phyloP scores from a whole-genome alignment of 495 filamentous ascomycete genomes.

The Neurospora sp. region DNA sequence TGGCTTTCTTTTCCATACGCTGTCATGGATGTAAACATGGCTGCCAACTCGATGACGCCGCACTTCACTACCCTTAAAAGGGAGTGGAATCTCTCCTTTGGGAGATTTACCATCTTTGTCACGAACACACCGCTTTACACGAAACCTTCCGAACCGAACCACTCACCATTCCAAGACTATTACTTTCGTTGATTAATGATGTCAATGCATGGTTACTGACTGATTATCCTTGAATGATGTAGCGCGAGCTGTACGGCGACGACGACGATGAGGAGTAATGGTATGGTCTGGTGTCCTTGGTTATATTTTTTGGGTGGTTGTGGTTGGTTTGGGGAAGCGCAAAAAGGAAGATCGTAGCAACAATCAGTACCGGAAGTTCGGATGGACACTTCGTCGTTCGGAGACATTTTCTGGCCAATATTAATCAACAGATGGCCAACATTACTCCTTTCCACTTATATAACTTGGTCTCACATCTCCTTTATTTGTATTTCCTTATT shows the following conservation, averaged over 20 bases:
- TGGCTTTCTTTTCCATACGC: background rate
- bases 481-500: background rate
- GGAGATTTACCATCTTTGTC: too few species aligned
- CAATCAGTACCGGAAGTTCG: background rate
- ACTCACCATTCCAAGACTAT: background rate
- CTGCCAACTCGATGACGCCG: too few species aligned
- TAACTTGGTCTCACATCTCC: background rate
- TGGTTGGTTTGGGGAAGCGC: background rate
- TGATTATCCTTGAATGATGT: background rate
- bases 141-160: too few species aligned
- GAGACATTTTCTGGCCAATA: background rate
- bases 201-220: background rate
- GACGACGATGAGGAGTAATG: constrained; percentile 2
- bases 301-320: background rate
- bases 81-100: too few species aligned
- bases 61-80: too few species aligned
- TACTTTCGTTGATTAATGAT: background rate
- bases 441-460: background rate
- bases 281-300: background rate
- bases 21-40: too few species aligned
- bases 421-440: background rate
- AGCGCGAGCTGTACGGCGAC: constrained; percentile 18
- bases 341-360: background rate
- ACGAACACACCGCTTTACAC: too few species aligned
- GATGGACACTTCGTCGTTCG: background rate